These are phyloP conservation scores for Metschnikowia hibisci DNA, from an alignment of 805 yeast genomes.

Conservation along the genomic window DNA sequence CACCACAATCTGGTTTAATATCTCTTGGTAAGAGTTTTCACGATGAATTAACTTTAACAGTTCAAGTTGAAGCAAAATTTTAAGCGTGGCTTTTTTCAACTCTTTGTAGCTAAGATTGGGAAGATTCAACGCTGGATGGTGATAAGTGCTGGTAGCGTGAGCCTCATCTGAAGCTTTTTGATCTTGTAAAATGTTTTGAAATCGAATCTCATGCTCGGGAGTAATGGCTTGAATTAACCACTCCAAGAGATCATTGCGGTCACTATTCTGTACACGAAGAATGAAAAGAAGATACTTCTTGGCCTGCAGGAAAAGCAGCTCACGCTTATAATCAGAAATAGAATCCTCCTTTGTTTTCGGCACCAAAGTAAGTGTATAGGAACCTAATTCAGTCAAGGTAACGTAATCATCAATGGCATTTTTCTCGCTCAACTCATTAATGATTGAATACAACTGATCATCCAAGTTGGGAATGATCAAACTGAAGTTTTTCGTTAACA, in stretches of 20 bases:
- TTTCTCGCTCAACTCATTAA: slow-evolving; percentile 40
- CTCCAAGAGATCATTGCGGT: slow-evolving; percentile 62
- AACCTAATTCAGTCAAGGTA: slow-evolving; percentile 49
- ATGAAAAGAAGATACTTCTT: slow-evolving; percentile 80
- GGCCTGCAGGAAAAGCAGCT: slow-evolving; percentile 64
- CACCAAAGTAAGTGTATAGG: slow-evolving; percentile 55
- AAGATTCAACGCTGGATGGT: slow-evolving; percentile 46
- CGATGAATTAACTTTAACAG: slow-evolving; percentile 59
- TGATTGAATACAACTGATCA: slow-evolving; percentile 49
- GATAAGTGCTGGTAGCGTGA: background rate
- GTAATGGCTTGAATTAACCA: slow-evolving; percentile 63
- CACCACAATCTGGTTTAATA: slow-evolving; percentile 77
- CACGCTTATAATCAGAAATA: slow-evolving; percentile 52
- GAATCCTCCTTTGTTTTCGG: slow-evolving; percentile 45
- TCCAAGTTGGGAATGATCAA: slow-evolving; percentile 46
- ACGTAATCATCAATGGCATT: slow-evolving; percentile 39
- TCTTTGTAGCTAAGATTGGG: slow-evolving; percentile 58
- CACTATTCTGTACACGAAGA: slow-evolving; percentile 64
- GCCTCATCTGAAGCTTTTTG: background rate
- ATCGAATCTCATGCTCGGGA: slow-evolving; percentile 64
- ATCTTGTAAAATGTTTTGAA: slow-evolving; percentile 44
- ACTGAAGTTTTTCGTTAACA: slow-evolving; percentile 41
- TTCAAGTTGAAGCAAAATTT: slow-evolving; percentile 73
- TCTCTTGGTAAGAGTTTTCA: slow-evolving; percentile 67
- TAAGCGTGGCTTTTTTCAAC: slow-evolving; percentile 71